Conservation (phyloP, 257 asterid species). For the Lantana camara region DNA sequence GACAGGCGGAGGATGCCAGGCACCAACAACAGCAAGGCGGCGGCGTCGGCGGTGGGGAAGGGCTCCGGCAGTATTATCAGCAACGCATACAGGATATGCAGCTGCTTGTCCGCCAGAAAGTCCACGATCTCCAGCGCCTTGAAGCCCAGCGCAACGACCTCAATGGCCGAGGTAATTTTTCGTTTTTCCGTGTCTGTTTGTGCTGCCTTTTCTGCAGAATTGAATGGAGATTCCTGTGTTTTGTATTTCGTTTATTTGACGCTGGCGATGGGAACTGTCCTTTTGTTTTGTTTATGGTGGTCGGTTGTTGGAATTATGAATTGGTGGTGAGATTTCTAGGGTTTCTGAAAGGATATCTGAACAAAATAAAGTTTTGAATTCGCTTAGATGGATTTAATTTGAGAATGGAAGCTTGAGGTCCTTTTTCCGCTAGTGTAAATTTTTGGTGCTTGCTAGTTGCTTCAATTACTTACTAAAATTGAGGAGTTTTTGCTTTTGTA, state of each 20-base stretch:
- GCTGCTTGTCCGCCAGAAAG: constrained; percentile 67
- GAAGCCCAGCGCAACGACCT: constrained; percentile 85
- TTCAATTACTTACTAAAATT: too few species aligned
- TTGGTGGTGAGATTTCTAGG: constrained; percentile 14
- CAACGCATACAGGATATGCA: constrained; percentile 64
- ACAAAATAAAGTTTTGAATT: not conserved
- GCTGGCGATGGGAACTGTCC: not conserved
- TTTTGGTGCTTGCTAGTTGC: too few species aligned
- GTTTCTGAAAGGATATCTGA: not conserved
- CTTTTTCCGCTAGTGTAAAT: not conserved
- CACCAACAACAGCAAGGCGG: constrained; percentile 41
- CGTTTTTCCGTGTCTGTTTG: not conserved
- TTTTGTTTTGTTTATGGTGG: not conserved
- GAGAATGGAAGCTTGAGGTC: not conserved
- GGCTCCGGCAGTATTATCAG: constrained; percentile 69
- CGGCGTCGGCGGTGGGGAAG: constrained; percentile 52
- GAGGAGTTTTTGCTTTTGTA: not conserved
- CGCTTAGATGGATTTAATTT: not conserved
- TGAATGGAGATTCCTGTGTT: not conserved
- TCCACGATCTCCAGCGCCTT: constrained; percentile 64
- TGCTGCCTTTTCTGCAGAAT: not conserved
- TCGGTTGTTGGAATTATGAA: not conserved
- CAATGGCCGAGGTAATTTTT: constrained; percentile 55
- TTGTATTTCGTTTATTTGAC: not conserved
- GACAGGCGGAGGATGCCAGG: constrained; percentile 43